Percentiles rank a stretch among this genome's conserved stretches.
These are phyloP conservation scores for Erysimum cheiri DNA, from an alignment of 441 rosid species.

Conservation along the genomic window DNA sequence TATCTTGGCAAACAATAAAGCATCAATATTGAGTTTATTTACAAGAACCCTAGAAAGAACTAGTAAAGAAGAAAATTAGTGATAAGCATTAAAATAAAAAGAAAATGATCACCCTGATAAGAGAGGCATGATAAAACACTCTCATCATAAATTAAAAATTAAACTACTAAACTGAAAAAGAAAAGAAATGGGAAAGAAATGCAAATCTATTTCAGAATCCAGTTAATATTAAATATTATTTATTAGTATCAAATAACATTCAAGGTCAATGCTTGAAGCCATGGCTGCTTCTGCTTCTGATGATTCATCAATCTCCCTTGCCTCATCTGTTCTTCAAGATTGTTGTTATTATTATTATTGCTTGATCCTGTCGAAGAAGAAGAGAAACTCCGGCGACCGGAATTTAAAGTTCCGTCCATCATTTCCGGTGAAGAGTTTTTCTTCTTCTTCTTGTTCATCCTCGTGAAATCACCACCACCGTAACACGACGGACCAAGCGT, in stretches of 20 bases:
- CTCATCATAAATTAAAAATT: slow-evolving; percentile 3
- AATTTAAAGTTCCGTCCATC: slow-evolving; percentile 50
- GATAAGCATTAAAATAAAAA: not conserved
- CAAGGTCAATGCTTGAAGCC: slow-evolving; percentile 87
- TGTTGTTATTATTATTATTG: slow-evolving; percentile 47
- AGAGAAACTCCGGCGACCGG: slow-evolving; percentile 74
- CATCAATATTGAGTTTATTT: slow-evolving; percentile 24
- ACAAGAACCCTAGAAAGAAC: slow-evolving; percentile 14
- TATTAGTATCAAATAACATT: slow-evolving; percentile 61
- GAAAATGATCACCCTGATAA: slow-evolving; percentile 29
- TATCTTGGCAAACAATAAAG: slow-evolving; percentile 22
- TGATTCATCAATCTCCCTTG: slow-evolving; percentile 65
- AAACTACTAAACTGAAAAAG: slow-evolving; percentile 10
- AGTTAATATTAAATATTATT: slow-evolving; percentile 33
- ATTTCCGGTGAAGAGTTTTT: slow-evolving; percentile 36
- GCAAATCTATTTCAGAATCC: slow-evolving; percentile 40
- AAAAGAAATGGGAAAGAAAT: not conserved
- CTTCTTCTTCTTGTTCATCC: slow-evolving; percentile 52
- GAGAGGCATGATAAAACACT: slow-evolving; percentile 33
- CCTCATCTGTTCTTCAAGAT: slow-evolving; percentile 56
- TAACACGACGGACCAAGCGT: slow-evolving; percentile 77
- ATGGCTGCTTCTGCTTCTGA: slow-evolving; percentile 71
- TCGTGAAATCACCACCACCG: slow-evolving; percentile 28
- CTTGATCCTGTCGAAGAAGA: slow-evolving; percentile 84
- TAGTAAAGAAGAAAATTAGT: slow-evolving; percentile 23